These are phyloP conservation scores for Blastobotrys apis DNA, from an alignment of 1,139 yeast genomes.

Conservation along the genomic window DNA sequence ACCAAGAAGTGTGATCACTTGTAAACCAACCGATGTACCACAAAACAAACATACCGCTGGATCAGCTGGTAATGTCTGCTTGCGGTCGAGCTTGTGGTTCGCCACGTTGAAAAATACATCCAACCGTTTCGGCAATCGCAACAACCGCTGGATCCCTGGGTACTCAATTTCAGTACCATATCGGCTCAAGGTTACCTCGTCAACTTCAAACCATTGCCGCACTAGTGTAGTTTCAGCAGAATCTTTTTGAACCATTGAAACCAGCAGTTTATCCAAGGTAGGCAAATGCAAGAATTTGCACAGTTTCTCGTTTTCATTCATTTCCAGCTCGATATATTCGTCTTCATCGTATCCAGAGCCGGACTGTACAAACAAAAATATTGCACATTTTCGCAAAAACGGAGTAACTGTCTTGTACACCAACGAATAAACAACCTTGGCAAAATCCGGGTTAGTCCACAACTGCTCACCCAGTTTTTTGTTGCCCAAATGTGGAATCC, in stretches of 20 bases:
- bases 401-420: constrained; percentile 56
- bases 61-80: constrained; percentile 47
- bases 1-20: constrained; percentile 39
- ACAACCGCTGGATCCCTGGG: constrained; percentile 60
- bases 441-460: constrained; percentile 23
- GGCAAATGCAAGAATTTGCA: constrained; percentile 54
- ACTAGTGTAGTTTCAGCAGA: not conserved
- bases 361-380: constrained; percentile 54
- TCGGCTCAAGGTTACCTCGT: not conserved
- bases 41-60: constrained; percentile 89
- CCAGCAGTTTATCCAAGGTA: constrained; percentile 32
- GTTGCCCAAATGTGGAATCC: not conserved
- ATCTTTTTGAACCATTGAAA: constrained; percentile 14
- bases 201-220: not conserved
- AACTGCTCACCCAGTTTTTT: constrained; percentile 5
- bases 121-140: constrained; percentile 60
- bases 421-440: constrained; percentile 48
- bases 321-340: constrained; percentile 42
- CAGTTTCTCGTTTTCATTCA: constrained; percentile 57
- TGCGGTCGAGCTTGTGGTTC: constrained; percentile 13
- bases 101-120: constrained; percentile 55
- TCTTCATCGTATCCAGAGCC: constrained; percentile 48
- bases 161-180: constrained; percentile 42
- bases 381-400: constrained; percentile 62
- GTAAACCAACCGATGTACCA: constrained; percentile 64